Conservation (phyloP, 169 alveolate species). For the Besnoitia besnoiti region DNA sequence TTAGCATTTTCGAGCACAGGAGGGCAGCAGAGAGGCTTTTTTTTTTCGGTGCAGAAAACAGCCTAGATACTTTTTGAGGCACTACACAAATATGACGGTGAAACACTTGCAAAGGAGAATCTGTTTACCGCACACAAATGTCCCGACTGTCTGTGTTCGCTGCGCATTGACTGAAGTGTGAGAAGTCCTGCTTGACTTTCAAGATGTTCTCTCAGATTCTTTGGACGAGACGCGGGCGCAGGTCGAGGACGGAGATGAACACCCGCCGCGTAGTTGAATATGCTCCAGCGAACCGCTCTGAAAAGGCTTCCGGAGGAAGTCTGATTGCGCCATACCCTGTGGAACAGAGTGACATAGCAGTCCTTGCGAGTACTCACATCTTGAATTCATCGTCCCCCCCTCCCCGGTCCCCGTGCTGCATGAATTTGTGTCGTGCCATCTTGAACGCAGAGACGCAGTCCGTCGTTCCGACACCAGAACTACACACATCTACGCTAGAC, state of each 20-base stretch:
- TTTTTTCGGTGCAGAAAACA: too few species aligned
- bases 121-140: neutral
- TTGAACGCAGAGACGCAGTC: too few species aligned
- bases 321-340: constrained; percentile 7
- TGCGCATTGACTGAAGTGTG: too few species aligned
- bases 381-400: too few species aligned
- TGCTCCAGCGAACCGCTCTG: neutral
- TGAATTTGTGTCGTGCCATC: too few species aligned
- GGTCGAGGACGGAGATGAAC: neutral
- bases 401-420: too few species aligned
- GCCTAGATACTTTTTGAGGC: too few species aligned
- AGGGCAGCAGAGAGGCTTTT: too few species aligned
- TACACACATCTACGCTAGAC: neutral
- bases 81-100: too few species aligned
- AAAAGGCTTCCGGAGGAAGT: constrained; percentile 6
- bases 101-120: neutral
- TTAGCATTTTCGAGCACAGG: too few species aligned
- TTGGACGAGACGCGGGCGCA: neutral
- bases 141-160: too few species aligned
- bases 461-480: neutral
- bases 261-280: neutral
- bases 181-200: neutral
- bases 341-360: neutral
- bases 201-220: neutral
- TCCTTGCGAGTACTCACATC: too few species aligned